Base-by-base conservation (phyloP, 176 grass and related monocot genomes). In the Triticum turgidum region DNA sequence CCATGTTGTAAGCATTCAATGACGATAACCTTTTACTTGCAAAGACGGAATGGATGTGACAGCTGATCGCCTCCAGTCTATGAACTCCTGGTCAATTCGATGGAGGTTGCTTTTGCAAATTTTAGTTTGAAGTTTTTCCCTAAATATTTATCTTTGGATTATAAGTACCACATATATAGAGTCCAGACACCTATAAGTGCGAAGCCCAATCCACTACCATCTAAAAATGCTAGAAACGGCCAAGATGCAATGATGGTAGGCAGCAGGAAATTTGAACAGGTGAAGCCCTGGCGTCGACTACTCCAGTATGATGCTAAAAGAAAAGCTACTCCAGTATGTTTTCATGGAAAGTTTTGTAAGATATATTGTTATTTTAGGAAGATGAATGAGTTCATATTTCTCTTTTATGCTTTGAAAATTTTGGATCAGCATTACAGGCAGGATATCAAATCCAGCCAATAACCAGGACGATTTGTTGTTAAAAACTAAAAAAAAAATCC, bases 371-470 rank as follows among this genome's bases (percentile, higher is more conserved):
- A 27, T 42, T 39, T 79, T 62, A 8, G 45, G 34, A 41, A 59
- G 10, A 61, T 37, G 67, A 78, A 77, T 20, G 49, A 59, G 51
- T 59, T 78, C 76, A 22, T 33, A 78, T 78, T 32, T 78, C 30
- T 59, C 52, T 59, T 34, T 11, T 11, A 33, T 59, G 11, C 51
- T 56, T 77, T 56, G 45, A 11, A 76, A 52, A 2, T 32, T 18
- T 29, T 32, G 25, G 30, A 76, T 24, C 52, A n/a, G 11, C 52
- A 8, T 38, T 78, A 38, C 52, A 38, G 20, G 56, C 21, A 35
- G 32, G 32, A 78, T 78, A 34, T 61, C 20, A 58, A 17, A 38
- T 37, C 76, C 76, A 78, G 54, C 54, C n/a, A 70, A 70, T 44
- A 42, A 80, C 35, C n/a, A 63, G 61, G 61, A 68, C n/a, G 7